These are phyloP conservation scores for Fusarium siculi DNA, from an alignment of 2,329 filamentous ascomycete genomes.

Conservation along the genomic window DNA sequence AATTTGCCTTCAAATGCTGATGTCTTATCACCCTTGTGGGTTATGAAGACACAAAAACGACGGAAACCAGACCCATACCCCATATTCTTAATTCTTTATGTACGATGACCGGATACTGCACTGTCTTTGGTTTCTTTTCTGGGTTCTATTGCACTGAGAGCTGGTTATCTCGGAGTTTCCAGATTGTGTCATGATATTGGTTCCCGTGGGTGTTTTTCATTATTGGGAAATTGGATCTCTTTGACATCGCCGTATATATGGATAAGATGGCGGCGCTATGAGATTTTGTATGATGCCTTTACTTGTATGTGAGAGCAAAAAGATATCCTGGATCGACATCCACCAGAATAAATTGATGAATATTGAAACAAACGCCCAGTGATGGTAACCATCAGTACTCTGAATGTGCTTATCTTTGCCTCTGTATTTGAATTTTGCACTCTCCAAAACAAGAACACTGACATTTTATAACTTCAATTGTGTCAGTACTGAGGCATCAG, in stretches of 20 bases:
- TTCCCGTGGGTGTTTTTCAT: conserved; percentile 9
- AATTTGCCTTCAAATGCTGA: neutral
- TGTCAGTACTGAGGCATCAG: neutral
- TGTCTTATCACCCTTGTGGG: neutral
- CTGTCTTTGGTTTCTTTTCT: neutral
- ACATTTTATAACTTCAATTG: neutral
- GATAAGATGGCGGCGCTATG: conserved; percentile 15
- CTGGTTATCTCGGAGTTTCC: conserved; percentile 33
- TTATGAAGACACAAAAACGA: conserved; percentile 7
- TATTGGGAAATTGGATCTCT: conserved; percentile 7
- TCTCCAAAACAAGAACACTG: neutral
- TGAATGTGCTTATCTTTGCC: neutral
- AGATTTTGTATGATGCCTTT: neutral
- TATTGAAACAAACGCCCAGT: neutral
- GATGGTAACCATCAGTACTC: neutral
- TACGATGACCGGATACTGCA: conserved; percentile 25
- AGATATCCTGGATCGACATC: conserved; percentile 3
- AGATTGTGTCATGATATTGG: conserved; percentile 18
- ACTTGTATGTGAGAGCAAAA: neutral
- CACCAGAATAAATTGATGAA: conserved; percentile 22
- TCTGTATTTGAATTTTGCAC: neutral
- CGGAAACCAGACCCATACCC: conserved; percentile 32
- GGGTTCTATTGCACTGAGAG: conserved; percentile 16
- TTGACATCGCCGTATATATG: neutral
- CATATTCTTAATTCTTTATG: conserved; percentile 27